phyloP scores from a whole-genome alignment of 2,329 filamentous ascomycete genomes.

The Penicillium sp. region DNA sequence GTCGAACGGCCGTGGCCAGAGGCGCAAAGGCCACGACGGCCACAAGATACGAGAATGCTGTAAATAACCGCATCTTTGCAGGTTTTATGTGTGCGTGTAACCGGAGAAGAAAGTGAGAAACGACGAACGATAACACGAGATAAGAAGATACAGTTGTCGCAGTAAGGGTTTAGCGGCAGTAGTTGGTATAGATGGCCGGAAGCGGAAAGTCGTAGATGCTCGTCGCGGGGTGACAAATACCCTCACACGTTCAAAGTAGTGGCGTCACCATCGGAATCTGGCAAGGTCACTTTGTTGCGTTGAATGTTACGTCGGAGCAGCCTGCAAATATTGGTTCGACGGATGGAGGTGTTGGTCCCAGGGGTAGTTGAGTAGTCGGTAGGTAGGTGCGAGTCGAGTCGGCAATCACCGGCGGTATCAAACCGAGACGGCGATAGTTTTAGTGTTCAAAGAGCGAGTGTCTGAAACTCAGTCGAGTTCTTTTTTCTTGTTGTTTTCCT shows the following conservation, averaged over 20 bases:
- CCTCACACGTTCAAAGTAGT: constrained; percentile 2
- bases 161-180: neutral
- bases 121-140: neutral
- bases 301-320: constrained; percentile 4
- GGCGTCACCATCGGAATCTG: constrained; percentile 10
- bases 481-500: neutral
- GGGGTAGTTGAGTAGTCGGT: neutral
- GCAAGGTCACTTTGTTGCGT: constrained; percentile 1
- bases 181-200: constrained; percentile 5
- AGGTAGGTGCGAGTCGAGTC: neutral
- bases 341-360: neutral
- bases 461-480: neutral
- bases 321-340: too few relatives aligned
- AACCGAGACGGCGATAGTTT: neutral
- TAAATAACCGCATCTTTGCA: constrained; percentile 29
- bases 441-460: neutral
- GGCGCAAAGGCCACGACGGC: constrained; percentile 39
- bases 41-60: constrained; percentile 33
- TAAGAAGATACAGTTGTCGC: neutral
- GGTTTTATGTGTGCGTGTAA: neutral
- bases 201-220: constrained; percentile 10
- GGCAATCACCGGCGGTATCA: neutral
- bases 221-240: constrained; percentile 3
- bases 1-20: constrained; percentile 56
- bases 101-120: neutral